phyloP scores from a whole-genome alignment of 768 basidiomycete genomes.

The Boletus barrowsii region DNA sequence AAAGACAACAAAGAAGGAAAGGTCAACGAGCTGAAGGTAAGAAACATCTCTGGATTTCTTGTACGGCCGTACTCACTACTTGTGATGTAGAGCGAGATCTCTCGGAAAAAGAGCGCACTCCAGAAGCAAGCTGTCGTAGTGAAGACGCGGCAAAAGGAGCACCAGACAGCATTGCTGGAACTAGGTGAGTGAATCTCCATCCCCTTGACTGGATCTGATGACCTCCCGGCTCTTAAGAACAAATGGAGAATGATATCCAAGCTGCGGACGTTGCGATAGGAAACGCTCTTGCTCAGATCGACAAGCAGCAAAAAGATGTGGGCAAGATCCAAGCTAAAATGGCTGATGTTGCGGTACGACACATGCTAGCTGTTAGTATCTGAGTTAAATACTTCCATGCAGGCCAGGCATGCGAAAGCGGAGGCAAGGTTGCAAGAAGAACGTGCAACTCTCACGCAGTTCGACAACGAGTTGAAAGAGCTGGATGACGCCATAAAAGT shows the following conservation, averaged over 20 bases:
- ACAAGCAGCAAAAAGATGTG: slow-evolving; percentile 60
- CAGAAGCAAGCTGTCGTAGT: slow-evolving; percentile 79
- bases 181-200: slow-evolving; percentile 53
- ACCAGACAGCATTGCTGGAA: slow-evolving; percentile 84
- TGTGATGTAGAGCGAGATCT: slow-evolving; percentile 56
- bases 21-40: slow-evolving; percentile 87
- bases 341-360: slow-evolving; percentile 21
- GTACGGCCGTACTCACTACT: not conserved
- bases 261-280: slow-evolving; percentile 19
- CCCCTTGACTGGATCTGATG: not conserved
- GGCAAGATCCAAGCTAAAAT: slow-evolving; percentile 53
- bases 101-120: slow-evolving; percentile 73
- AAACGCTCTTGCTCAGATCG: slow-evolving; percentile 42
- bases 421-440: slow-evolving; percentile 78
- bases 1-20: slow-evolving; percentile 99
- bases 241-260: slow-evolving; percentile 32
- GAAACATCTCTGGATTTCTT: slow-evolving; percentile 6
- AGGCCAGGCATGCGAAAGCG: slow-evolving; percentile 62
- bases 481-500: slow-evolving; percentile 79
- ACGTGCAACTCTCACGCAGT: slow-evolving; percentile 80
- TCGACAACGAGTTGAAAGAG: slow-evolving; percentile 83
- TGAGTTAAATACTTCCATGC: not conserved
- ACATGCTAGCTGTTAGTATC: not conserved
- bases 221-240: slow-evolving; percentile 12
- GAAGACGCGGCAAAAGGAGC: slow-evolving; percentile 86